Conservation (phyloP, 176 grass and related monocot genomes). For the Triticum aestivum region DNA sequence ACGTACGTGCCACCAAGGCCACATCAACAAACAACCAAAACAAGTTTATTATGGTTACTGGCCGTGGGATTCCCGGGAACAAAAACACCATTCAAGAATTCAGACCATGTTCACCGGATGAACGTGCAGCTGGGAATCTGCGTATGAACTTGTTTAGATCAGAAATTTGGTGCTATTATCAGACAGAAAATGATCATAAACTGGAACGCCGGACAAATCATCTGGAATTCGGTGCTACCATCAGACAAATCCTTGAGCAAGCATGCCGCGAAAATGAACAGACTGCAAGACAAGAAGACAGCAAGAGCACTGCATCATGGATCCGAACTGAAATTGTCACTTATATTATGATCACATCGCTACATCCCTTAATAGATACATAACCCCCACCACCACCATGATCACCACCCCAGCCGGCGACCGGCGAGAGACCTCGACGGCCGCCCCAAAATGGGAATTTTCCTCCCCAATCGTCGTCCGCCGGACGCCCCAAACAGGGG, state of each 20-base stretch:
- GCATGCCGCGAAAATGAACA: neutral
- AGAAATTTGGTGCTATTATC: neutral
- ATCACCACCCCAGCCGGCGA: conserved; percentile 3
- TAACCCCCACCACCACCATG: conserved; percentile 14
- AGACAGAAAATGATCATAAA: neutral
- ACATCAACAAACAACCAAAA: conserved; percentile 40
- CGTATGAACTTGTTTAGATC: neutral
- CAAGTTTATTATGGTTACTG: neutral
- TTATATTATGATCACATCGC: conserved; percentile 51
- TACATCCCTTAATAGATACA: conserved; percentile 59
- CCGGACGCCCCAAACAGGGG: conserved; percentile 7
- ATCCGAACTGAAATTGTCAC: conserved; percentile 35
- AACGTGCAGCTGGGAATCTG: neutral
- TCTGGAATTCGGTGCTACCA: neutral
- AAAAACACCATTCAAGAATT: neutral
- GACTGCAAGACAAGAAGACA: neutral
- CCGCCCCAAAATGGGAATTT: conserved; percentile 54
- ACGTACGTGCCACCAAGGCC: conserved; percentile 4
- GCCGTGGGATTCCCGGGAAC: neutral
- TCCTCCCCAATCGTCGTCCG: conserved; percentile 32
- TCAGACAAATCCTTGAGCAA: neutral
- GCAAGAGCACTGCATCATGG: conserved; percentile 8
- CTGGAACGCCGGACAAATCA: neutral
- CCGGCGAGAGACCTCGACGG: conserved; percentile 46
- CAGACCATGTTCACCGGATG: neutral